Evolutionary conservation across 129 eudicot species (phyloP).

Genomic region (Ambrosia trifida): DNA sequence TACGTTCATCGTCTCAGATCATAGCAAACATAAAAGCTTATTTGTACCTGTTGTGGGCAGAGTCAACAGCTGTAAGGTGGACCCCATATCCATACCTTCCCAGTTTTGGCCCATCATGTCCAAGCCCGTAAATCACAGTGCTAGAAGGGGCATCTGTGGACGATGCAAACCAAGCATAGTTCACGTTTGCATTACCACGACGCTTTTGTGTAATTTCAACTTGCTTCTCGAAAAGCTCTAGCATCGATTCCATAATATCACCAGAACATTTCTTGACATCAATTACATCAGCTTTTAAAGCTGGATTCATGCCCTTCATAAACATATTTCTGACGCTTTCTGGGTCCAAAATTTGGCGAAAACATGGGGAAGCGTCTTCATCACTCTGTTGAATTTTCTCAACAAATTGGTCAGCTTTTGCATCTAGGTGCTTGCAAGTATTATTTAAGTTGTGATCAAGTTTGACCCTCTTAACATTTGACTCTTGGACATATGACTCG

Average conservation of each 20-base stretch:
- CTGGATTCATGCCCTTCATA: constrained; percentile 27
- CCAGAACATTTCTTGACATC: constrained; percentile 35
- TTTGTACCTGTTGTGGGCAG: constrained; percentile 47
- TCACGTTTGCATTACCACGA: constrained; percentile 58
- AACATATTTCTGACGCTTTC: constrained; percentile 51
- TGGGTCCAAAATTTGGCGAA: constrained; percentile 21
- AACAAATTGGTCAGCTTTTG: constrained; percentile 30
- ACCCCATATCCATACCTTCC: constrained; percentile 57
- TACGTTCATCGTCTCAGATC: not conserved
- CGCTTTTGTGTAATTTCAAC: constrained; percentile 49
- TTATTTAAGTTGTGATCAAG: constrained; percentile 30
- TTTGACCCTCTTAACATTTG: constrained; percentile 50
- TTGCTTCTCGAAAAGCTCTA: constrained; percentile 63
- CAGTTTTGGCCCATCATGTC: constrained; percentile 41
- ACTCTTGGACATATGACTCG: constrained; percentile 48
- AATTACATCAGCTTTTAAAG: constrained; percentile 25
- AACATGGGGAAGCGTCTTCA: constrained; percentile 23
- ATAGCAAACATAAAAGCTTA: constrained; percentile 12
- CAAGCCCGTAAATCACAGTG: constrained; percentile 47
- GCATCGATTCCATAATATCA: constrained; percentile 31
- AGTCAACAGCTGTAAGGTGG: constrained; percentile 48
- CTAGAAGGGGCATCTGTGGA: constrained; percentile 34
- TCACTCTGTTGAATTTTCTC: constrained; percentile 37
- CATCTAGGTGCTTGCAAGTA: constrained; percentile 28
- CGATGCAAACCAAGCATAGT: constrained; percentile 59